Evolutionary conservation across 164 flowering plant species (phyloP), one percentile per base, ranked within the genome.

Genomic region (Berberis thunbergii): DNA sequence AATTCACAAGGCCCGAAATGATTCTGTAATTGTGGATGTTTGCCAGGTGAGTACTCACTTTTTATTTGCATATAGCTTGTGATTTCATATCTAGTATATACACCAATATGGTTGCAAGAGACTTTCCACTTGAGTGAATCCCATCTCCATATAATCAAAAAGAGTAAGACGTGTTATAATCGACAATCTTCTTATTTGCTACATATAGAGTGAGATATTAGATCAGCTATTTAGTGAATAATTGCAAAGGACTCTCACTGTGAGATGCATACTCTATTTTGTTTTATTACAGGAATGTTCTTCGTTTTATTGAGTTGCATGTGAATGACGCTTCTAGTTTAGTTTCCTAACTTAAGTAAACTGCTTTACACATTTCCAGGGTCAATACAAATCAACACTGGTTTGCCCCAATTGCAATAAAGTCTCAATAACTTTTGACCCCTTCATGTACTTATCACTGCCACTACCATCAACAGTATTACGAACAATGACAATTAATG

Each of bases 371-470:
- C 12, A 53, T 69, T 58, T 46, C 60, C 86, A 91, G 98, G 98
- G 98, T 66, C 98, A 93, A 79, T 93, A 88, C 57, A 93, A 90
- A 60, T 93, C 98, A 7, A 93, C 98, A 40, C 73, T 93, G 76
- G 88, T 90, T 56, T 93, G 98, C 77, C 97, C 98, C 52, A 73
- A 59, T 69, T 93, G 98, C 72, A 71, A 77, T 72, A 93, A 93
- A 74, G 81, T 93, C 62, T 93, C 98, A 43, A 86, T 89, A 49
- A 86, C 97, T 50, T 90, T 88, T 74, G 97, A 93, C 61, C 98
- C 97, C 49, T 90, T 90, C 71, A 93, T 90, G 98, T 90, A 90
- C 71, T 76, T 92, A 60, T 86, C 96, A 13, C 61, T 92, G 79
- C 96, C 96, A 43, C 77, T 88, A 42, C 94, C 95, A 69, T 85